phyloP scores from a whole-genome alignment of 2,329 filamentous ascomycete species.

The Penicillium sclerotiorum region DNA sequence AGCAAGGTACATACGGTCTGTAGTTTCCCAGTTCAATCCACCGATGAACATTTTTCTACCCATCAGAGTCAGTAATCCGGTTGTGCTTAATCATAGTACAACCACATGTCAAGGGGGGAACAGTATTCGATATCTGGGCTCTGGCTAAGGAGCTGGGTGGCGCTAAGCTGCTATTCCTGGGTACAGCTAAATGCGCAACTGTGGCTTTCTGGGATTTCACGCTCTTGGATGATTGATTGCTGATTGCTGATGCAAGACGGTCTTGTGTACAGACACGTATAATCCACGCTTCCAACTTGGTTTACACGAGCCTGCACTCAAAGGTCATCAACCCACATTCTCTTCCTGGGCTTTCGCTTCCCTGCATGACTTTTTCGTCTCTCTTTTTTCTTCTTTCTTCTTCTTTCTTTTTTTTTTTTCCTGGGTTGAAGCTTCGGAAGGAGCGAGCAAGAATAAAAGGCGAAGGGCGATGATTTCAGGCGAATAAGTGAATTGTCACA shows the following conservation, averaged over 20 bases:
- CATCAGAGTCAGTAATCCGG: conserved; percentile 37
- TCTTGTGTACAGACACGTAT: conserved; percentile 8
- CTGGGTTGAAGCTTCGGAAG: conserved; percentile 8
- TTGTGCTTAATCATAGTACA: conserved; percentile 4
- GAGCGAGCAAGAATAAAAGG: conserved; percentile 27
- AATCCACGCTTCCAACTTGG: conserved; percentile 13
- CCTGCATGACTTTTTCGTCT: neutral
- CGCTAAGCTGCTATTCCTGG: conserved; percentile 26
- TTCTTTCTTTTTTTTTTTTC: neutral
- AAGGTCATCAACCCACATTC: conserved; percentile 1
- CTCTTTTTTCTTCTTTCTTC: conserved; percentile 2
- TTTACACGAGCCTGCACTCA: conserved; percentile 24
- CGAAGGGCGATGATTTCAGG: conserved; percentile 35
- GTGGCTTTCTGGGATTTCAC: conserved; percentile 8
- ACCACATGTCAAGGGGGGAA: neutral
- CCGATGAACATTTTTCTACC: conserved; percentile 99
- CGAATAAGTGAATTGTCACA: conserved; percentile 44
- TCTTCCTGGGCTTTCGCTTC: conserved; percentile 5
- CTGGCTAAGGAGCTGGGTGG: conserved; percentile 19
- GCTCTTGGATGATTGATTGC: neutral
- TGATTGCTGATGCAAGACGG: conserved; percentile 2
- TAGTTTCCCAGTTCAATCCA: conserved; percentile 98
- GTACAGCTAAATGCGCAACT: conserved; percentile 18
- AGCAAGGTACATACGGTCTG: conserved; percentile 74
- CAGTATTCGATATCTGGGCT: conserved; percentile 3